A percentile compares a stretch with the other conserved stretches of the same genome.
Conservation (phyloP, 768 basidiomycete genomes). For the Mycena galericulata region DNA sequence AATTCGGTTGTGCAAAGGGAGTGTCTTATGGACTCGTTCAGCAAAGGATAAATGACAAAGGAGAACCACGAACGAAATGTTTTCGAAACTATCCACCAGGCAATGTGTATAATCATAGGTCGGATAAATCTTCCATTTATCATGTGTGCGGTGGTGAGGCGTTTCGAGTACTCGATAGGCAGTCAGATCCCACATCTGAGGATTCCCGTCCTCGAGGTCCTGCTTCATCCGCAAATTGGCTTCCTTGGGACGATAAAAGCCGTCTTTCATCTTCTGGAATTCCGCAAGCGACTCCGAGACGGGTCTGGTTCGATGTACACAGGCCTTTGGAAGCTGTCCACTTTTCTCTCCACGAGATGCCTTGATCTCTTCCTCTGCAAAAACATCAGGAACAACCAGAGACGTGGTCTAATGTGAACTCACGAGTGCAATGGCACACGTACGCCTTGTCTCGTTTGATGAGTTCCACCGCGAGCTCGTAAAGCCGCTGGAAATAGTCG, state of each 20-base stretch:
- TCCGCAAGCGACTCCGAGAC: conserved; percentile 88
- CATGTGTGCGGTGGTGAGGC: conserved; percentile 92
- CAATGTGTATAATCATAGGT: conserved; percentile 99
- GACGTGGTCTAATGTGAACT: conserved; percentile 44
- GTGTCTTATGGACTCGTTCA: conserved; percentile 67
- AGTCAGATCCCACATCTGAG: conserved; percentile 99
- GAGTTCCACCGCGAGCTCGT: conserved; percentile 88
- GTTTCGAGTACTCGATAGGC: conserved; percentile 94
- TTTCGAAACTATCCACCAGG: conserved; percentile 97
- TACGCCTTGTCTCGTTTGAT: conserved; percentile 94
- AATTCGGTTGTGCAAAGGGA: conserved; percentile 98
- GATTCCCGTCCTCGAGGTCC: conserved; percentile 91
- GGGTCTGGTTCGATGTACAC: conserved; percentile 88
- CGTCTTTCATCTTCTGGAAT: conserved; percentile 93
- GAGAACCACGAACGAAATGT: conserved; percentile 86
- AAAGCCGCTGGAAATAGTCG: conserved; percentile 92
- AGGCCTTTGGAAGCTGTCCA: conserved; percentile 79
- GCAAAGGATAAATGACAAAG: neutral
- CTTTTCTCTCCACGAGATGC: conserved; percentile 87
- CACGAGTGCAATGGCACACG: conserved; percentile 96
- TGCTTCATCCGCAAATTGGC: conserved; percentile 98
- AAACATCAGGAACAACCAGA: conserved; percentile 15
- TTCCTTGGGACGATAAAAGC: conserved; percentile 91
- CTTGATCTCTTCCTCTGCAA: conserved; percentile 91
- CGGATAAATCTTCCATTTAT: conserved; percentile 97